phyloP scores from a whole-genome alignment of 179 eudicot genomes.

The Carnegiea gigantea region DNA sequence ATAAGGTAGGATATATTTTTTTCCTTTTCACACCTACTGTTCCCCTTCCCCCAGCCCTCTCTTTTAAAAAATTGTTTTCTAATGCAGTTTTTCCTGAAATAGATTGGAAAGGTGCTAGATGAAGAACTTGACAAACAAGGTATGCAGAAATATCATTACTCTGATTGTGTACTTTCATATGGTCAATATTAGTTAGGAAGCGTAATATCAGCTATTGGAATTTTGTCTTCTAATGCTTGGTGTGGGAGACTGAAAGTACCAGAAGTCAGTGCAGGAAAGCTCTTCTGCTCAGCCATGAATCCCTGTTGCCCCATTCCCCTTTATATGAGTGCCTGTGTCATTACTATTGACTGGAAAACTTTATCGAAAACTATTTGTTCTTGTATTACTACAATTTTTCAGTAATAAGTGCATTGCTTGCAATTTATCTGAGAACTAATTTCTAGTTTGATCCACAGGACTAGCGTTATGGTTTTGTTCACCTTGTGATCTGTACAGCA shows the following conservation, averaged over 20 bases:
- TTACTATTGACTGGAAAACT: neutral
- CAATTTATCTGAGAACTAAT: neutral
- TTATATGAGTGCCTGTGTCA: neutral
- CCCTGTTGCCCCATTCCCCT: neutral
- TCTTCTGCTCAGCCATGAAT: no score
- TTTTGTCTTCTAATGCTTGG: neutral
- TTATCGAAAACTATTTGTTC: neutral
- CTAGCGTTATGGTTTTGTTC: neutral
- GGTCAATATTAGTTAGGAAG: no score
- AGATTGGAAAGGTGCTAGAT: slow-evolving; percentile 79
- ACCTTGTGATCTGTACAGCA: neutral
- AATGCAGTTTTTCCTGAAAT: slow-evolving; percentile 26
- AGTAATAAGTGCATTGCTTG: neutral
- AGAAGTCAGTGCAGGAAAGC: neutral
- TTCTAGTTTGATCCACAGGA: neutral
- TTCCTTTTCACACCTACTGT: neutral
- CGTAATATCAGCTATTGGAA: neutral
- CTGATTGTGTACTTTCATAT: neutral
- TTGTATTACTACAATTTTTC: neutral
- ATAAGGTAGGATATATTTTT: slow-evolving; percentile 43
- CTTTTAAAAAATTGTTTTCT: neutral
- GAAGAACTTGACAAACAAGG: slow-evolving; percentile 62
- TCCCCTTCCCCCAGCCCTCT: neutral
- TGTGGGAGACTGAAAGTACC: slow-evolving; percentile 1
- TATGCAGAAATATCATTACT: slow-evolving; percentile 23